These are phyloP conservation scores for Vachellia collinsii DNA, from an alignment of 306 rosid species.

Conservation along the genomic window DNA sequence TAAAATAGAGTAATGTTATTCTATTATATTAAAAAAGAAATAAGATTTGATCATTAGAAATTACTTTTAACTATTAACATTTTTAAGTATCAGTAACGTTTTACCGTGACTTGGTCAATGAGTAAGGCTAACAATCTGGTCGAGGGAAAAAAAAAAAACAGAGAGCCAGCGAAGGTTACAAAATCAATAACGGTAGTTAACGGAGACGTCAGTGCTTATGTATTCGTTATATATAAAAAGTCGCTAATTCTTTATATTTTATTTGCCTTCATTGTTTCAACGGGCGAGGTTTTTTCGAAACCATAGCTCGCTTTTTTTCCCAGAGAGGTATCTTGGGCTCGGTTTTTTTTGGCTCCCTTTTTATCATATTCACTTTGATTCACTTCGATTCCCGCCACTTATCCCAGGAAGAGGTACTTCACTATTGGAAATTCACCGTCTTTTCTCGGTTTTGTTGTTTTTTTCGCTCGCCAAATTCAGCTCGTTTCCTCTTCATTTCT, in stretches of 20 bases:
- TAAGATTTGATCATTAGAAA: no score
- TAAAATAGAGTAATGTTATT: no score
- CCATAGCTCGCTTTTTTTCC: slow-evolving; percentile 48
- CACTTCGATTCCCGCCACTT: slow-evolving; percentile 81
- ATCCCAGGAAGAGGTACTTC: slow-evolving; percentile 61
- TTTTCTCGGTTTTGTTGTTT: slow-evolving; percentile 10
- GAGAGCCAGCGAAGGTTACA: not conserved
- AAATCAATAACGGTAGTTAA: slow-evolving; percentile 61
- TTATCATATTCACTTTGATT: slow-evolving; percentile 72
- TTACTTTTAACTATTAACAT: no score
- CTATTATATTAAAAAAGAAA: no score
- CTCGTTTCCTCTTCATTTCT: slow-evolving; percentile 7
- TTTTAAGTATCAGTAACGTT: no score
- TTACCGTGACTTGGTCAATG: no score
- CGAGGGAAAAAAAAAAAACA: no score
- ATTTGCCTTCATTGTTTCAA: slow-evolving; percentile 69
- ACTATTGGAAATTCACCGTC: slow-evolving; percentile 24
- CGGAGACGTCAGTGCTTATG: slow-evolving; percentile 83
- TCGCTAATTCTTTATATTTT: not conserved
- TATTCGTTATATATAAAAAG: slow-evolving; percentile 58
- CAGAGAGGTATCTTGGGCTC: slow-evolving; percentile 38
- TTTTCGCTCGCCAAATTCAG: slow-evolving; percentile 22
- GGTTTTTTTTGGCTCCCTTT: slow-evolving; percentile 37
- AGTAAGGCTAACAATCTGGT: no score
- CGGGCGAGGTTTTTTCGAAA: slow-evolving; percentile 99